phyloP scores from a whole-genome alignment of 257 asterid genomes.

The Cinchona pubescens region DNA sequence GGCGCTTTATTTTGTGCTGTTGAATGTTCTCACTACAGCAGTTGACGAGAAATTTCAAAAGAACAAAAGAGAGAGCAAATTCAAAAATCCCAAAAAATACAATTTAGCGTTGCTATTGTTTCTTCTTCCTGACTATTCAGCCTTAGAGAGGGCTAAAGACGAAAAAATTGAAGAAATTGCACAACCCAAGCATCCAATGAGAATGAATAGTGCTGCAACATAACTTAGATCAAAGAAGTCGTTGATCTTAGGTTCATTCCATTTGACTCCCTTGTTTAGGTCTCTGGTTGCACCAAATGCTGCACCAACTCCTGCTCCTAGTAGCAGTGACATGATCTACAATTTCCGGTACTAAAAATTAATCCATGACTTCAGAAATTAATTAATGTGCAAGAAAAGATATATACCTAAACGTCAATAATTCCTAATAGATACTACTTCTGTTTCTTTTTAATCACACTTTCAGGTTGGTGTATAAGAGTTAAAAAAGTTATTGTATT shows the following conservation, averaged over 20 bases:
- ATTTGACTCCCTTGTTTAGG: background rate
- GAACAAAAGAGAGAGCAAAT: background rate
- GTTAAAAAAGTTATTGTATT: too few species aligned
- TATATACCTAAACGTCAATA: too few species aligned
- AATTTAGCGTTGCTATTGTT: background rate
- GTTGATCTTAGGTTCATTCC: background rate
- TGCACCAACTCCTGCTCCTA: background rate
- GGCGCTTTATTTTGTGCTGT: background rate
- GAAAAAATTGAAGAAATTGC: background rate
- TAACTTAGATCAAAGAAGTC: background rate
- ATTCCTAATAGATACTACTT: background rate
- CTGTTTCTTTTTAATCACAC: too few species aligned
- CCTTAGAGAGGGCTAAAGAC: background rate
- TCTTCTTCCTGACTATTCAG: background rate
- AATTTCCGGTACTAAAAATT: background rate
- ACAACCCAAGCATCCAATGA: background rate
- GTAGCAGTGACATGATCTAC: background rate
- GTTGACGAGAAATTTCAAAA: background rate
- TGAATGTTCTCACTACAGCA: background rate
- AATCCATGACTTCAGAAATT: background rate
- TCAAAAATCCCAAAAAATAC: background rate
- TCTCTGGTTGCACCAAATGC: background rate
- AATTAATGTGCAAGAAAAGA: too few species aligned
- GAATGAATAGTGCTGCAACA: background rate
- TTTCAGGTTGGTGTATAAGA: too few species aligned